Evolutionary conservation across 192 early-diverging fungal genomes (phyloP), one percentile per base, ranked within the genome.

Genomic region (Backusella luteola): DNA sequence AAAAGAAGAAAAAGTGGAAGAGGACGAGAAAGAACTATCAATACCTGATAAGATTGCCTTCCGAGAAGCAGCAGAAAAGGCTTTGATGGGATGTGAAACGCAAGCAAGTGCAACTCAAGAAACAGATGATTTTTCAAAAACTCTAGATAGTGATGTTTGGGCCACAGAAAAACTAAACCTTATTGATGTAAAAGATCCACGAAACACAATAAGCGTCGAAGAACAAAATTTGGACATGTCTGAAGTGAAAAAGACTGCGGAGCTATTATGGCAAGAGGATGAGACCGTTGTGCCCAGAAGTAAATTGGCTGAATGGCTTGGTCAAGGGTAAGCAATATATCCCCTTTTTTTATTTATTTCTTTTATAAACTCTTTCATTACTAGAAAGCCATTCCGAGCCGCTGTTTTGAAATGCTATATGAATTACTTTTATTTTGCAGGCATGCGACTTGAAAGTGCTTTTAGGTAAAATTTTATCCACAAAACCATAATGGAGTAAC

Each of bases 401-500:
- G 80, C 76, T 23, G 85, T 91, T 0, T 83, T 96, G 41, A 75
- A 77, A 15, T 83, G 84, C 52, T 98, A 95, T 80, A 93, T 98
- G 85, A 78, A 86, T 12, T 83, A 87, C 80, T 96, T 92, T 85
- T 90, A 94, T 76, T 96, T 95, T 77, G 46, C 73, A 4, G 87
- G 85, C 44, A 81, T 89, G 76, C 84, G 88, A 34, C 84, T 98
- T n/a, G 95, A 97, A 75, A 81, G 87, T 75, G 93, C 93, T 21
- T 93, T 97, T 72, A 86, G 95, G 80, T 83, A 79, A 29, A 26
- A 17, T 29, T 12, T 12, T 29, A 38, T 21, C 21, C 32, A 69
- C 19, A 5, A 17, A 44, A 39, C 14, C 5, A 44, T 17, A 17
- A 44, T 44, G 12, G 4, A 17, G 15, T 44, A 44, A 4, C 5